Evolutionary conservation across 768 basidiomycete genomes (phyloP), one percentile per base, ranked within the genome.

Genomic region (Lepiota subincarnata): DNA sequence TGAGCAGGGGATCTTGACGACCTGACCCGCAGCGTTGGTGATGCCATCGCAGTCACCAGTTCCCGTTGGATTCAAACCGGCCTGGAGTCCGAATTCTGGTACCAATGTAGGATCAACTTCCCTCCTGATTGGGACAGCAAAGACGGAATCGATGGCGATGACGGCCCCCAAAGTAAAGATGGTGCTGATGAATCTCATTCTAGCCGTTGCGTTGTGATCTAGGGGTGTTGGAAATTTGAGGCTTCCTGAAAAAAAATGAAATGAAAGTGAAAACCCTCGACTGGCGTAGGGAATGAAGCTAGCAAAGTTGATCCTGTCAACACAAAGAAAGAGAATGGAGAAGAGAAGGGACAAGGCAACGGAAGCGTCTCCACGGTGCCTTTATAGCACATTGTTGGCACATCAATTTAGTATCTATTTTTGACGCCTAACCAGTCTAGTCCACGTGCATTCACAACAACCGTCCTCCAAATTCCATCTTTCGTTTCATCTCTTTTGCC

Each of bases 41-140:
- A 82, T 75, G 5, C 86, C 86, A 55, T 87, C 83, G 55, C 87
- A 87, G 57, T 87, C 70, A 11, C 72, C 72, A 57, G 73, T 69
- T 60, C 82, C 83, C 26, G 80, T 81, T 11, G 86, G 85, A 61
- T 86, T 86, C 6, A 77, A 38, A 13, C 82, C 83, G 2, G 84
- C 58, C 39, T 63, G 50, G 58, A 76, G 71, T n/a, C 83, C 86
- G 46, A 87, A 81, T 18, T 78, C 64, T 4, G 86, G 86, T 19
- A 84, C 79, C 13, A 84, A 73, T 34, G 70, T 53, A 12, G 75
- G 63, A 56, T 74, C 61, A 18, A 78, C 75, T 18, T 48, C 58
- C 36, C 81, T 73, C 60, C 69, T 70, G 18, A 72, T 55, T 22
- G 61, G 50, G n/a, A 35, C 45, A 12, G 61, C 39, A 20, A 78